phyloP scores from a whole-genome alignment of 2,329 filamentous ascomycete genomes.

The Neonectria faginata region DNA sequence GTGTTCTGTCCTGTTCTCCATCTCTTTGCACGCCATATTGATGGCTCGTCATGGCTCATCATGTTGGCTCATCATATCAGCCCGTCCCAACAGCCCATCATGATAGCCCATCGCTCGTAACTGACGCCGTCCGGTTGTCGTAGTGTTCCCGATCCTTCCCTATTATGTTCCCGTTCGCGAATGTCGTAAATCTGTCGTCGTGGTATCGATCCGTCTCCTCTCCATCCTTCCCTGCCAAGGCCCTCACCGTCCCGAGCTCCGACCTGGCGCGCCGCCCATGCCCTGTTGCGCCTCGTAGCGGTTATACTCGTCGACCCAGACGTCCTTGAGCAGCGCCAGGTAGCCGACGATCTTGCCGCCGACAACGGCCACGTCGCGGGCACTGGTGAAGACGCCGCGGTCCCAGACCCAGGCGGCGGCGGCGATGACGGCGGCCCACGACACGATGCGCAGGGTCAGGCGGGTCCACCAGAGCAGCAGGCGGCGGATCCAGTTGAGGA shows the following conservation, averaged over 20 bases:
- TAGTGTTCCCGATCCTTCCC: constrained; percentile 2
- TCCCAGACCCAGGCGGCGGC: constrained; percentile 70
- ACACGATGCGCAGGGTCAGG: constrained; percentile 70
- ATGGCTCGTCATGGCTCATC: background rate
- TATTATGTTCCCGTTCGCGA: constrained; percentile 13
- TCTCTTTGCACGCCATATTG: constrained; percentile 29
- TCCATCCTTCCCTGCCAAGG: background rate
- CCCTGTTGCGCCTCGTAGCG: constrained; percentile 64
- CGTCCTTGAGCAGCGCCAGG: constrained; percentile 60
- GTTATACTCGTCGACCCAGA: constrained; percentile 69
- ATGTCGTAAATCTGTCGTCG: constrained; percentile 18
- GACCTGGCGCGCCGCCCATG: constrained; percentile 36
- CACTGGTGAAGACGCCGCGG: constrained; percentile 73
- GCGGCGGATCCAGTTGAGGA: constrained; percentile 78
- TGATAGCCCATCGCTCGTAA: constrained; percentile 1
- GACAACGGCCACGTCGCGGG: constrained; percentile 66
- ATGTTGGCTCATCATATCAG: background rate
- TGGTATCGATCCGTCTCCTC: constrained; percentile 21
- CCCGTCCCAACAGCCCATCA: background rate
- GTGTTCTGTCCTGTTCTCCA: constrained; percentile 28
- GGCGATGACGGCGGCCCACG: constrained; percentile 71
- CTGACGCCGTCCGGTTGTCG: constrained; percentile 3
- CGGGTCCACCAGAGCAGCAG: constrained; percentile 81
- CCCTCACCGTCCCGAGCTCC: constrained; percentile 34
- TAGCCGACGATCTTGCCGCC: constrained; percentile 60